Conservation (phyloP, 1,284 basidiomycete genomes). For the Quambalaria eucalypti region DNA sequence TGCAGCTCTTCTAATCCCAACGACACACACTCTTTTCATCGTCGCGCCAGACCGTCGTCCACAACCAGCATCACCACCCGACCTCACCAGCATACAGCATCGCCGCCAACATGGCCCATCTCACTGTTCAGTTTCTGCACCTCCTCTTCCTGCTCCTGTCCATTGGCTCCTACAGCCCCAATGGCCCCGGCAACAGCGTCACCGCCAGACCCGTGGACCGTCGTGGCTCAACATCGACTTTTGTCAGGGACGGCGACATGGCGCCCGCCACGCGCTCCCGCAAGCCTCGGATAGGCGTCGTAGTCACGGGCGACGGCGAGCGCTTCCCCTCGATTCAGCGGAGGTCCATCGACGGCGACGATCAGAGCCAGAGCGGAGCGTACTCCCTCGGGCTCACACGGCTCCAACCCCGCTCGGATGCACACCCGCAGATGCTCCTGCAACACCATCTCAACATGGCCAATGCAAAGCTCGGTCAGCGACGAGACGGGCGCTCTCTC, state of each 20-base stretch:
- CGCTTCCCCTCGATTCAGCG: neutral
- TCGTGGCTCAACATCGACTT: no score
- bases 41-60: no score
- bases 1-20: neutral
- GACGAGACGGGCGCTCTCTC: constrained; percentile 5
- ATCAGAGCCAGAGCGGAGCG: neutral
- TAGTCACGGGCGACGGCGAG: neutral
- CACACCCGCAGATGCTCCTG: constrained; percentile 15
- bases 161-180: constrained; percentile 17
- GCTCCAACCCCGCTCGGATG: no score
- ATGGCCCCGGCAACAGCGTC: neutral
- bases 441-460: constrained; percentile 30
- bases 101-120: constrained; percentile 17
- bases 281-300: neutral
- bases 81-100: neutral
- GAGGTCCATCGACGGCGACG: neutral
- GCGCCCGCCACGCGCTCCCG: neutral
- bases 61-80: no score
- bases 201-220: no score
- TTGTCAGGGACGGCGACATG: neutral
- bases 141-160: constrained; percentile 26
- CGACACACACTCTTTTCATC: neutral
- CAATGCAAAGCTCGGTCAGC: constrained; percentile 22
- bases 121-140: constrained; percentile 19
- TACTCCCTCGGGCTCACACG: neutral